Conservation (phyloP, 108 stramenopile species). For the Nitzschia sp. region DNA sequence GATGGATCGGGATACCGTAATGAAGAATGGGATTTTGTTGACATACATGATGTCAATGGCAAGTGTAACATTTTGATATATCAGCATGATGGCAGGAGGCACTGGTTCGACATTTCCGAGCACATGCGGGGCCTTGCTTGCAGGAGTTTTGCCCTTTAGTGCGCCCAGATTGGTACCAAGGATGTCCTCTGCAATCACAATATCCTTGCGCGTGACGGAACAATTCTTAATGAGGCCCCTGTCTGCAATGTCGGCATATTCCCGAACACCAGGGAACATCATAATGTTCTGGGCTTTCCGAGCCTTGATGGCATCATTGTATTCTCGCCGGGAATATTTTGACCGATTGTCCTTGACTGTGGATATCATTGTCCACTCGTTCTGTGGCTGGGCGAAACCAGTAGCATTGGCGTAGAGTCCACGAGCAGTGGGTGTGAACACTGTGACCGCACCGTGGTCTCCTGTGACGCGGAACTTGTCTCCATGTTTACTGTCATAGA, state of each 20-base stretch:
- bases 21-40: slow-evolving; percentile 44
- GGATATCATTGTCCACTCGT: not conserved
- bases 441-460: slow-evolving; percentile 5
- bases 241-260: slow-evolving; percentile 20
- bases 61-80: slow-evolving; percentile 24
- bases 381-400: not conserved
- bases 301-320: slow-evolving; percentile 10
- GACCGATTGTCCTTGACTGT: slow-evolving; percentile 10
- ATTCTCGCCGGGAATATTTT: slow-evolving; percentile 5
- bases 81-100: slow-evolving; percentile 26
- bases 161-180: slow-evolving; percentile 26
- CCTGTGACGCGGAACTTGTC: slow-evolving; percentile 11
- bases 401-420: not conserved
- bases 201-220: slow-evolving; percentile 18
- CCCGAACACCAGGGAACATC: not conserved
- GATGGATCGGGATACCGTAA: slow-evolving; percentile 17
- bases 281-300: slow-evolving; percentile 7
- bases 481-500: slow-evolving; percentile 29
- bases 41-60: slow-evolving; percentile 46
- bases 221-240: slow-evolving; percentile 42
- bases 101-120: not conserved
- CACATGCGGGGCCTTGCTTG: not conserved
- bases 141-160: slow-evolving; percentile 27
- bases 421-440: not conserved
- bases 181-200: slow-evolving; percentile 19